phyloP scores from a whole-genome alignment of 352 stramenopile species.

The Pythium volutum region DNA sequence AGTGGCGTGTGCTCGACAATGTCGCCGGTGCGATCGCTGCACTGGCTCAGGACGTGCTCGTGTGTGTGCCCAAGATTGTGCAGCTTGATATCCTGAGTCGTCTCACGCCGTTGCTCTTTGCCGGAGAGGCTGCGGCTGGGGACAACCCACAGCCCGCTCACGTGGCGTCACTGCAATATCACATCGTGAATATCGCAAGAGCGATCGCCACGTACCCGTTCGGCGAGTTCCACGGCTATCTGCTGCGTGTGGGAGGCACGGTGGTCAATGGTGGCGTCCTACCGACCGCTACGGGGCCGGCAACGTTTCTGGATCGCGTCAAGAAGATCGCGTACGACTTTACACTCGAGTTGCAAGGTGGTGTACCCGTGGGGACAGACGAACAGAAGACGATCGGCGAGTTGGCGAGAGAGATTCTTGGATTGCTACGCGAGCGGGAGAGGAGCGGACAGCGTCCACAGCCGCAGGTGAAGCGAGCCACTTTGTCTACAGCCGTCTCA shows the following conservation, averaged over 20 bases:
- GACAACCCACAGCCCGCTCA: constrained; percentile 19
- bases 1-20: constrained; percentile 47
- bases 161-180: constrained; percentile 41
- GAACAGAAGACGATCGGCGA: constrained; percentile 59
- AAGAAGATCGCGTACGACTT: constrained; percentile 65
- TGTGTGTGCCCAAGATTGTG: constrained; percentile 53
- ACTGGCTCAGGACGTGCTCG: constrained; percentile 58
- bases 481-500: not conserved
- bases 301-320: constrained; percentile 43
- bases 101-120: constrained; percentile 32
- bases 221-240: constrained; percentile 45
- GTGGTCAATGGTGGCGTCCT: not conserved
- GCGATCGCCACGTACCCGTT: constrained; percentile 64
- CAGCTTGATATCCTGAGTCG: constrained; percentile 37
- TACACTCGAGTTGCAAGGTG: constrained; percentile 44
- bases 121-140: not conserved
- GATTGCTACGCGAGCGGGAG: constrained; percentile 43
- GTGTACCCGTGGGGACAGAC: constrained; percentile 17
- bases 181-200: constrained; percentile 41
- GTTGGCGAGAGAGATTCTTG: constrained; percentile 55
- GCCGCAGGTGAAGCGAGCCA: not conserved
- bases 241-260: not conserved
- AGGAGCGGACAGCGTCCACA: constrained; percentile 8
- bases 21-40: constrained; percentile 48
- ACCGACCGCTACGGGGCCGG: not conserved